Base-by-base conservation (phyloP, 345 rosid genomes). In the Excoecaria agallocha region DNA sequence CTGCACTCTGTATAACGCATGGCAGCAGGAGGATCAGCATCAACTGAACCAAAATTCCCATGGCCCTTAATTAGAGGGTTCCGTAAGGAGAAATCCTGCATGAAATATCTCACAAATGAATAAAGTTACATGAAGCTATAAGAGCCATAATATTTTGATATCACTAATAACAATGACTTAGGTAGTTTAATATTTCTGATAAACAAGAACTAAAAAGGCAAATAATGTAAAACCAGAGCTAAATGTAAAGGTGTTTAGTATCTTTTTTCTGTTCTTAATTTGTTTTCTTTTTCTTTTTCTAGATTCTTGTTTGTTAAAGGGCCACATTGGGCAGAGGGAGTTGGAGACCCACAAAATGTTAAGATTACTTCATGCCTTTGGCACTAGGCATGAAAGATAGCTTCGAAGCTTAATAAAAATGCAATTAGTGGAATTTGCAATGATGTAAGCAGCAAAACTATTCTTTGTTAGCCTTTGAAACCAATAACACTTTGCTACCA, bases 1-100 rank as follows among this genome's bases (percentile, higher is more conserved):
- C 98, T 84, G 87, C 98, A 94, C 73, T 94, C 98, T 37, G 98
- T 94, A 81, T 94, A 94, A 35, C 98, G 95, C 98, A 94, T 94
- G 68, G 98, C 98, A 48, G 98, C 98, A 73, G 98, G 79, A 84
- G 98, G 98, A 81, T 94, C 98, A 46, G 97, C 98, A 80, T 94
- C 98, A 52, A 94, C 66, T 3, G 98, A 92, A 74, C 98, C 98
- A 78, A 94, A 94, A 83, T 94, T 94, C 37, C 98, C 98, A 82
- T 94, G 98, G 39, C 98, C 98, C 79, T 84, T 91, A 50, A 94
- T 86, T 67, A 94, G 95, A 0, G 98, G 97, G 76, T 84, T 84
- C 73, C 98, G 86, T 84, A 94, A 84, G 3, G 98, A 92, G 79
- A 92, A 94, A 81, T 84, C 91, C 98, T 94, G 82, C 11, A 81